phyloP scores from a whole-genome alignment of 345 rosid species.

The Lepidium sativum region DNA sequence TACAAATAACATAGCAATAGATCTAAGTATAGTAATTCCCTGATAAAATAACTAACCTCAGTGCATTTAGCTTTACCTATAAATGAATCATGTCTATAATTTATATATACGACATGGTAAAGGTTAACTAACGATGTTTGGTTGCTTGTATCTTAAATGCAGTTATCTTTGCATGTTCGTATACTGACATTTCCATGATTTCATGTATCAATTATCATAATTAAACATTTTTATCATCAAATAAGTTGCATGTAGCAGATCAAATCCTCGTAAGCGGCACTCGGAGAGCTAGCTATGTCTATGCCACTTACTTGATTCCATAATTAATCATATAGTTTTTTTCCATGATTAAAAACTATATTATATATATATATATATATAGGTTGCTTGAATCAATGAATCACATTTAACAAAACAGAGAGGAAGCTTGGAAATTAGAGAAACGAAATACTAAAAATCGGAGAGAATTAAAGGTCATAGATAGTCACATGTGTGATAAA shows the following conservation, averaged over 20 bases:
- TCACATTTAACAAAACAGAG: constrained; percentile 27
- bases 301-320: not conserved
- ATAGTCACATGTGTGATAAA: constrained; percentile 14
- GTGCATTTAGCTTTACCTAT: too few relatives aligned
- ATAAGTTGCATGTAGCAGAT: too few relatives aligned
- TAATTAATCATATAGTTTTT: not conserved
- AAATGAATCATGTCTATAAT: too few relatives aligned
- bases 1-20: too few relatives aligned
- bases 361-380: not conserved
- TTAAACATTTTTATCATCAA: too few relatives aligned
- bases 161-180: not conserved
- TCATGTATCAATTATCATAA: too few relatives aligned
- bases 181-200: too few relatives aligned
- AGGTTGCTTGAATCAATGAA: constrained; percentile 20
- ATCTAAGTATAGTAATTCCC: too few relatives aligned
- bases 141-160: not conserved
- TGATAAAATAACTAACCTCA: too few relatives aligned
- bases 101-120: not conserved
- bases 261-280: too few relatives aligned
- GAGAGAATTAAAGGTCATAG: constrained; percentile 14
- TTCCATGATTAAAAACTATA: not conserved
- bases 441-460: constrained; percentile 6
- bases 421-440: constrained; percentile 22
- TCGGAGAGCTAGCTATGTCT: too few relatives aligned
- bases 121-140: not conserved